Conservation (phyloP, 495 filamentous ascomycete species). For the Viridothelium virens region DNA sequence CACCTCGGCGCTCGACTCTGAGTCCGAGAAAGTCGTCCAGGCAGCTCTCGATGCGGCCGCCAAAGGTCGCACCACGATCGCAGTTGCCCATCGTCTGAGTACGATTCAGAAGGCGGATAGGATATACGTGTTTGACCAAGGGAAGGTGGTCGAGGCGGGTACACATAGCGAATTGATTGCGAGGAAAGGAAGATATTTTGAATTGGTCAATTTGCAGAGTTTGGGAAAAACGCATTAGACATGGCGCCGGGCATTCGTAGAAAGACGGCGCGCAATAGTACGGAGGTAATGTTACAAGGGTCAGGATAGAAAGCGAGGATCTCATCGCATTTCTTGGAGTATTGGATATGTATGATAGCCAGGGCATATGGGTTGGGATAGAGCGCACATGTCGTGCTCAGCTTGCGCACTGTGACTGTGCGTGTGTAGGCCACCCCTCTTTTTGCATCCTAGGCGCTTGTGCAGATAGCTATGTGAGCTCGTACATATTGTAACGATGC, state of each 20-base stretch:
- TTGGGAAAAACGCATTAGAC: slow-evolving; percentile 29
- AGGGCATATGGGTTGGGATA: not conserved
- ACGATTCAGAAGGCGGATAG: slow-evolving; percentile 69
- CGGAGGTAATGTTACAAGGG: too few relatives aligned
- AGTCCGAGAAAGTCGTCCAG: slow-evolving; percentile 62
- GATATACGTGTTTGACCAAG: slow-evolving; percentile 68
- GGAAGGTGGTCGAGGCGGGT: slow-evolving; percentile 57
- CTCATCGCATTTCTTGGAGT: not conserved
- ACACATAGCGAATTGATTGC: slow-evolving; percentile 59
- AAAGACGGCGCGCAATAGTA: not conserved
- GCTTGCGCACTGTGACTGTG: not conserved
- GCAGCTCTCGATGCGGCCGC: slow-evolving; percentile 63
- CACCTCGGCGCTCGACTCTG: slow-evolving; percentile 70
- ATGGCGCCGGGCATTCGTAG: not conserved
- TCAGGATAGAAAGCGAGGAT: not conserved
- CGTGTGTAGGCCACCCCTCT: not conserved
- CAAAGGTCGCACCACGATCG: slow-evolving; percentile 67
- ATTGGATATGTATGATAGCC: not conserved
- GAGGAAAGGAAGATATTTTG: slow-evolving; percentile 49
- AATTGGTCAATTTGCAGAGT: slow-evolving; percentile 36
- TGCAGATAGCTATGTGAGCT: not conserved
- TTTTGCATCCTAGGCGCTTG: not conserved
- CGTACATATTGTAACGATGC: not conserved
- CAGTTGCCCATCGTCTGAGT: slow-evolving; percentile 68
- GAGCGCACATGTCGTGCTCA: not conserved